Evolutionary conservation across 495 filamentous ascomycete species (phyloP), one percentile per base, ranked within the genome.

Genomic region (Aspergillus affinis): DNA sequence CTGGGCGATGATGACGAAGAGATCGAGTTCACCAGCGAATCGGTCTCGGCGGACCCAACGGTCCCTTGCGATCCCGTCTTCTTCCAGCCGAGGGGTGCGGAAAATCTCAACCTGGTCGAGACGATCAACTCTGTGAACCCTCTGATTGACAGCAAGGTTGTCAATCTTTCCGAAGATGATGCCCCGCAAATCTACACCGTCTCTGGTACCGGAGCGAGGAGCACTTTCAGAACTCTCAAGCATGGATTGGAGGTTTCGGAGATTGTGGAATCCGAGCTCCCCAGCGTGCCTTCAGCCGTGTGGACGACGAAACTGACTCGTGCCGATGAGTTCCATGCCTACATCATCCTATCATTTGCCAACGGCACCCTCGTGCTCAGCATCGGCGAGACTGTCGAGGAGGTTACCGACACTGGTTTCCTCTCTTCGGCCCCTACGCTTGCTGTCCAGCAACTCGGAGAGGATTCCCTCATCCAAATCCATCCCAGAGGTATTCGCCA

Each of bases 1-100:
- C 85, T 99, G 18, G 94, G 93, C n/a, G 94, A 99, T 63, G 93
- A 97, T 66, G 90, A 93, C 62, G 88, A 96, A 19, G 92, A 97
- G 70, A 80, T 83, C 3, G 90, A 93, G 67, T 95, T 90, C 65
- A 85, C 79, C 48, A 97, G 93, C 70, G 90, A 96, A 50, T 77
- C 86, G 47, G 94, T 89, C 65, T 88, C 92, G 2, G 82, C 87
- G 1, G 90, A 97, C 65, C 81, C 87, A 0, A 78, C 78, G 3
- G 83, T 86, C 27, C 72, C 84, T 1, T 93, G 89, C 65, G 78
- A 79, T 3, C 89, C 93, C 1, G 81, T 88, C 12, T 98, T 88
- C 73, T 99, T 98, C 81, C 84, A 88, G 36, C 89, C 92, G 1
- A 81, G 93, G 32, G 81, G 84, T 1, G 81, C 88, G 4, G 90